Conservation (phyloP, 2,329 filamentous ascomycete genomes). For the Trichoderma sp. region DNA sequence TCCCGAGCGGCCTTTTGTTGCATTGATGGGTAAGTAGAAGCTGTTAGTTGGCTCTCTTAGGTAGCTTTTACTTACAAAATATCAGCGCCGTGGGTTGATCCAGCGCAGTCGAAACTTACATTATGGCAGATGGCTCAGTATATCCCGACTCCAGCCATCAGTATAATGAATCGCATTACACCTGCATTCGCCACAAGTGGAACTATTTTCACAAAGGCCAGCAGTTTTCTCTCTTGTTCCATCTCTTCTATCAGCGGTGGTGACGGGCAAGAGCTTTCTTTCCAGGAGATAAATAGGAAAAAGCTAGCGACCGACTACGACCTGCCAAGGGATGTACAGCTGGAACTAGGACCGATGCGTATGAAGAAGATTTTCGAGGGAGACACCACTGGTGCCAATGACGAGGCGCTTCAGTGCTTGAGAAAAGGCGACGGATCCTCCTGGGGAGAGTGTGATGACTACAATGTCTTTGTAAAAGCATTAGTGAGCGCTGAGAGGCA, state of each 20-base stretch:
- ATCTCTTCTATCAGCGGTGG: neutral
- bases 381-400: neutral
- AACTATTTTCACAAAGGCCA: neutral
- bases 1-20: neutral
- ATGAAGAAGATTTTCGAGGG: neutral
- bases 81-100: constrained; percentile 1
- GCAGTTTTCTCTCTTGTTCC: neutral
- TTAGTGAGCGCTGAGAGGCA: neutral
- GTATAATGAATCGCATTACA: neutral
- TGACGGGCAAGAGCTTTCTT: neutral
- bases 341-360: neutral
- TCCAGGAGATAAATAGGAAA: neutral
- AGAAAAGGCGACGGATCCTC: neutral
- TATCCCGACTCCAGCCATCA: neutral
- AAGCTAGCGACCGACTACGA: neutral
- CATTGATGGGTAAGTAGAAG: neutral
- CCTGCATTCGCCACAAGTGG: neutral
- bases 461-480: neutral
- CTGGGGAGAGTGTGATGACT: neutral
- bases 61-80: neutral
- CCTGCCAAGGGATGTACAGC: neutral
- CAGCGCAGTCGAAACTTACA: neutral
- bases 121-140: neutral
- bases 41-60: neutral
- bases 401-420: neutral